These are phyloP conservation scores for Pleurotus sapidus DNA, from an alignment of 768 basidiomycete species.

Conservation along the genomic window DNA sequence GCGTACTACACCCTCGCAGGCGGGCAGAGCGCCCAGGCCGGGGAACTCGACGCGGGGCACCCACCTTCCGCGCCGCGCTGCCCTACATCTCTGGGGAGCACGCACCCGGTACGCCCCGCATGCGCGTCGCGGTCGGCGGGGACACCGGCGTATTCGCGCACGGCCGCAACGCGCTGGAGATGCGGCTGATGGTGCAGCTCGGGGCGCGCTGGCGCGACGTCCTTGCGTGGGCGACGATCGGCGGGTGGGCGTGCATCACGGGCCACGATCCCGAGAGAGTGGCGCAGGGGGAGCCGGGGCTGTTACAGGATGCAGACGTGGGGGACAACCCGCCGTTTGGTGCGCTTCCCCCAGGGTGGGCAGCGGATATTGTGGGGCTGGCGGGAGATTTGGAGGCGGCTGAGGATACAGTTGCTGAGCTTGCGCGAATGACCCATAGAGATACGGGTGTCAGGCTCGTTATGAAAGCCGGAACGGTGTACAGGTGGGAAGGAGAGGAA, in stretches of 20 bases:
- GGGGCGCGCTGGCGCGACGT: constrained; percentile 53
- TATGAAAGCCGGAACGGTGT: constrained; percentile 55
- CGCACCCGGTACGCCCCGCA: constrained; percentile 2
- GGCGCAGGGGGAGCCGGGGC: constrained; percentile 5
- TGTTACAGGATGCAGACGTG: constrained; percentile 24
- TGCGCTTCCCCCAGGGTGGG: constrained; percentile 48
- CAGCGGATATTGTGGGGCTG: constrained; percentile 44
- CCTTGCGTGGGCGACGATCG: constrained; percentile 56
- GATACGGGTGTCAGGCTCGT: constrained; percentile 44
- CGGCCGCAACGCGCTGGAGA: constrained; percentile 57
- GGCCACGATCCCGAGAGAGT: constrained; percentile 42
- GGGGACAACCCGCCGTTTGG: constrained; percentile 58
- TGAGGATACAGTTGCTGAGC: constrained; percentile 30
- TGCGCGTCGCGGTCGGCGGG: constrained; percentile 53
- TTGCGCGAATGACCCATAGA: constrained; percentile 38
- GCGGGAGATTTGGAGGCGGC: constrained; percentile 33
- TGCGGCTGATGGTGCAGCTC: constrained; percentile 55
- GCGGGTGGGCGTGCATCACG: constrained; percentile 56
- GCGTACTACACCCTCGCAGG: constrained; percentile 37
- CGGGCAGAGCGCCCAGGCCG: neutral
- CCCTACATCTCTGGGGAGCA: constrained; percentile 32
- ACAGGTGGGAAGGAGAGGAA: constrained; percentile 33
- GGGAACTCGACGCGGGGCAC: constrained; percentile 18
- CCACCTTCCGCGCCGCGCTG: constrained; percentile 45
- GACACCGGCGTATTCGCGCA: constrained; percentile 66